A percentile compares a stretch with the other conserved stretches of the same genome.
These are phyloP conservation scores for Psophocarpus tetragonolobus DNA, from an alignment of 306 rosid genomes.

Conservation along the genomic window DNA sequence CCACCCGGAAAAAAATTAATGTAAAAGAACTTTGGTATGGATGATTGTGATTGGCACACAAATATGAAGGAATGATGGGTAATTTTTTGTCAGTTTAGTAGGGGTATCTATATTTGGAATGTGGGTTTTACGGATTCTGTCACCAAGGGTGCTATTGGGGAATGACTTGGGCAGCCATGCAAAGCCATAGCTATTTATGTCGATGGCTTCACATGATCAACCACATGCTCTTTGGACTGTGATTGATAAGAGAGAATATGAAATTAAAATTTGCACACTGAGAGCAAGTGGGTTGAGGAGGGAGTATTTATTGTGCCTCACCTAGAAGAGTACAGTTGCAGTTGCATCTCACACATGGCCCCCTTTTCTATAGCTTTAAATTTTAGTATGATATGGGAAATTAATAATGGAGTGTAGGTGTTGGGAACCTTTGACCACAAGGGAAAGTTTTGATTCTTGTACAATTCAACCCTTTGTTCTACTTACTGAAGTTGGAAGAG, in stretches of 20 bases:
- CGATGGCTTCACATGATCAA: conserved; percentile 50
- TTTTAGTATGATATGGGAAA: conserved; percentile 48
- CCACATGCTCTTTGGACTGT: conserved; percentile 50
- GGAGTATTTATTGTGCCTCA: conserved; percentile 55
- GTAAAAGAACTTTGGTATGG: neutral
- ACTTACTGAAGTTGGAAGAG: conserved; percentile 28
- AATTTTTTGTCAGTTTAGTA: conserved; percentile 17
- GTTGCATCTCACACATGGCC: conserved; percentile 49
- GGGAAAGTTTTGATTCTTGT: conserved; percentile 44
- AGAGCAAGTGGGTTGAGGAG: conserved; percentile 12
- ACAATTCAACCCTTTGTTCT: conserved; percentile 31
- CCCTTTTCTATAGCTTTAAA: conserved; percentile 43
- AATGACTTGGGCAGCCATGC: conserved; percentile 47
- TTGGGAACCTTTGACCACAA: conserved; percentile 43
- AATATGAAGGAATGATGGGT: conserved; percentile 30
- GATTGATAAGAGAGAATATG: conserved; percentile 41
- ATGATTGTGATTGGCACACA: neutral
- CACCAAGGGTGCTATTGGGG: conserved; percentile 22
- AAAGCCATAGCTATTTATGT: conserved; percentile 49
- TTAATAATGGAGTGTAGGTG: conserved; percentile 45
- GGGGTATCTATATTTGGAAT: conserved; percentile 37
- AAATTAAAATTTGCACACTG: conserved; percentile 18
- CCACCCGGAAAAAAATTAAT: neutral
- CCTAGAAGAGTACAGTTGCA: conserved; percentile 40
- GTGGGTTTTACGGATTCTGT: conserved; percentile 39